These are phyloP conservation scores for Pseudopithomyces chartarum DNA, from an alignment of 2,329 filamentous ascomycete species.

Conservation along the genomic window DNA sequence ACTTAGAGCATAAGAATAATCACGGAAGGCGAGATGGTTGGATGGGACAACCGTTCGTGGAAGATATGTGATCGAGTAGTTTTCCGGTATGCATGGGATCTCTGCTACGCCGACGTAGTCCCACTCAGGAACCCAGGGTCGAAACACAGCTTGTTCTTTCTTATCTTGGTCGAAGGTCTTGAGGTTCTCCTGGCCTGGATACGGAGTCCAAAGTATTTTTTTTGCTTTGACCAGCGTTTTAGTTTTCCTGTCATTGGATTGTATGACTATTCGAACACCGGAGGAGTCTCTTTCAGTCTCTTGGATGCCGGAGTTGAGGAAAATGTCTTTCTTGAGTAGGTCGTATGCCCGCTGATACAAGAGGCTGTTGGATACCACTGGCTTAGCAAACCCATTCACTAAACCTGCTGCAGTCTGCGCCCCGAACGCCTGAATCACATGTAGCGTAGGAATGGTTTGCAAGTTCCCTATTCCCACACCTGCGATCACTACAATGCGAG, in stretches of 20 bases:
- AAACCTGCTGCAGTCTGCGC: constrained; percentile 18
- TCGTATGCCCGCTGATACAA: constrained; percentile 27
- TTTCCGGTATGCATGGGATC: constrained; percentile 27
- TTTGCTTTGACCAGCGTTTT: constrained; percentile 12
- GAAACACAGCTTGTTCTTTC: constrained; percentile 14
- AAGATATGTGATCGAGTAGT: constrained; percentile 18
- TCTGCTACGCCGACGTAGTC: constrained; percentile 20
- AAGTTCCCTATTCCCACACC: constrained; percentile 26
- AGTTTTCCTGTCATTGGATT: not conserved
- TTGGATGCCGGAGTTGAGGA: constrained; percentile 15
- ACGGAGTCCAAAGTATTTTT: constrained; percentile 22
- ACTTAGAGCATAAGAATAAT: constrained; percentile 19
- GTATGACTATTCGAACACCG: not conserved
- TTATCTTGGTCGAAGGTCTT: constrained; percentile 17
- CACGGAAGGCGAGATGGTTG: constrained; percentile 21
- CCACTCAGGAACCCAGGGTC: constrained; percentile 9
- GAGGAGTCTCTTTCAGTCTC: constrained; percentile 5
- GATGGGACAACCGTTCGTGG: constrained; percentile 10
- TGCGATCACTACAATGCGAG: constrained; percentile 23
- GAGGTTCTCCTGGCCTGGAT: constrained; percentile 17
- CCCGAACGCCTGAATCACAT: constrained; percentile 27
- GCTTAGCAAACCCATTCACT: constrained; percentile 15
- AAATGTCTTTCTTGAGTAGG: constrained; percentile 14
- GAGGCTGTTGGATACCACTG: constrained; percentile 24
- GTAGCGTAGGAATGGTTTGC: constrained; percentile 19